phyloP scores from a whole-genome alignment of 2,329 filamentous ascomycete species.

The Thermochaetoides dissita region DNA sequence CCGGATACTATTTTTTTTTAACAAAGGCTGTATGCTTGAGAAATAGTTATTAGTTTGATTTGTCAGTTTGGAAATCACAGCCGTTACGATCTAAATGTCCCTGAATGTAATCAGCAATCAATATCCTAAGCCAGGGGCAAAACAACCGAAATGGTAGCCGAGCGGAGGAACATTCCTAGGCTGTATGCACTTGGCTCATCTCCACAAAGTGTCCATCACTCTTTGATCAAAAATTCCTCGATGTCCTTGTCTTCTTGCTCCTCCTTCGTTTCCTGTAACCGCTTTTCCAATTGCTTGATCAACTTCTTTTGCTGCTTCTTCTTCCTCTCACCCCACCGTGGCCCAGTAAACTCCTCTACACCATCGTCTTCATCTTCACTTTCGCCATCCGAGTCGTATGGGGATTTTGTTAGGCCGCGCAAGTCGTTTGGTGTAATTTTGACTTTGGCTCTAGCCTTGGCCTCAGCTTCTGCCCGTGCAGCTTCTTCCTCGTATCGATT shows the following conservation, averaged over 20 bases:
- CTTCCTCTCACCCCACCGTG: constrained; percentile 50
- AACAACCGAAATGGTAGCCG: no score
- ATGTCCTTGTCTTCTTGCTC: constrained; percentile 64
- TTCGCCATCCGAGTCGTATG: constrained; percentile 14
- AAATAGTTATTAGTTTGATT: no score
- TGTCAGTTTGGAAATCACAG: no score
- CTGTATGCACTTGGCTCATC: no score
- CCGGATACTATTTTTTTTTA: no score
- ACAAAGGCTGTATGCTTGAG: no score
- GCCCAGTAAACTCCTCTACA: constrained; percentile 18
- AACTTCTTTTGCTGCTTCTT: no score
- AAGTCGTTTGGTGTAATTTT: constrained; percentile 51
- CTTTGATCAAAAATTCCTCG: constrained; percentile 47
- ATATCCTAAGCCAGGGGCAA: background rate
- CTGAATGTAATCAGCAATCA: no score
- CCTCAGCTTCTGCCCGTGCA: constrained; percentile 25
- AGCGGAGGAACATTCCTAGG: no score
- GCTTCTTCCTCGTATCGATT: constrained; percentile 45
- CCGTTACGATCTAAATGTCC: no score
- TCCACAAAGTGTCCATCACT: constrained; percentile 19
- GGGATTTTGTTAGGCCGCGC: constrained; percentile 26
- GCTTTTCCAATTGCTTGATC: constrained; percentile 30
- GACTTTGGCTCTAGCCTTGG: constrained; percentile 12
- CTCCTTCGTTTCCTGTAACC: constrained; percentile 38
- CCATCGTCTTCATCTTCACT: constrained; percentile 31